A percentile compares a stretch with the other conserved stretches of the same genome.
phyloP scores from a whole-genome alignment of 2,329 filamentous ascomycete genomes.

The Ophiostoma sp. region DNA sequence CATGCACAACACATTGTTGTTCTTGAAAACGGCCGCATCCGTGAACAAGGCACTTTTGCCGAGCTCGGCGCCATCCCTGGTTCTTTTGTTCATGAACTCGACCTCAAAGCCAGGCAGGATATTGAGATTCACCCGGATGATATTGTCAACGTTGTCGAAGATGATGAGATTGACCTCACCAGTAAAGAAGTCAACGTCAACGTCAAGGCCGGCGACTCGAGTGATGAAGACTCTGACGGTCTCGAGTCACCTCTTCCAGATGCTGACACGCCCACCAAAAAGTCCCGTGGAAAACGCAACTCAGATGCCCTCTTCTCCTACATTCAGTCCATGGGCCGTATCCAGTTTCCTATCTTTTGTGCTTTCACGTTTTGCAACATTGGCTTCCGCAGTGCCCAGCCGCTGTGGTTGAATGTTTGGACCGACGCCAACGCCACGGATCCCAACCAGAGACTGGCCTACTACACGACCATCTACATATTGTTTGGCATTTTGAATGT shows the following conservation, averaged over 20 bases:
- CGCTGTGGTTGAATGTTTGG: slow-evolving; percentile 52
- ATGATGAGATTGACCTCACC: slow-evolving; percentile 16
- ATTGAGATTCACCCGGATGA: slow-evolving; percentile 20
- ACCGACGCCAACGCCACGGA: slow-evolving; percentile 42
- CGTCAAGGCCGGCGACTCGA: neutral
- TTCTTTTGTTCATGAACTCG: slow-evolving; percentile 29
- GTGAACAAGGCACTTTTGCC: slow-evolving; percentile 24
- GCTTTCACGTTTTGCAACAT: slow-evolving; percentile 22
- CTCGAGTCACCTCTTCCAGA: neutral
- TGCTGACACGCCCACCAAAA: neutral
- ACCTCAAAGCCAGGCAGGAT: slow-evolving; percentile 13
- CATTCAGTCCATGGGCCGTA: slow-evolving; percentile 20
- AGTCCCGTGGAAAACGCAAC: slow-evolving; percentile 25
- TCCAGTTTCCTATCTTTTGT: slow-evolving; percentile 14
- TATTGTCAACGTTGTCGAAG: neutral
- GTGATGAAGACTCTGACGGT: neutral
- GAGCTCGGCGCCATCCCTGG: slow-evolving; percentile 24
- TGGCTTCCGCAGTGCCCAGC: slow-evolving; percentile 27
- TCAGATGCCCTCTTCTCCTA: slow-evolving; percentile 25
- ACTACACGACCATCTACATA: slow-evolving; percentile 42
- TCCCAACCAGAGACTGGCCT: slow-evolving; percentile 40
- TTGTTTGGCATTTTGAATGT: slow-evolving; percentile 33
- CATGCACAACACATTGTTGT: slow-evolving; percentile 26
- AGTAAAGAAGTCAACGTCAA: slow-evolving; percentile 20
- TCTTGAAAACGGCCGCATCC: slow-evolving; percentile 24